Base-by-base conservation (phyloP, 345 rosid genomes). In the Cardiospermum halicacabum region DNA sequence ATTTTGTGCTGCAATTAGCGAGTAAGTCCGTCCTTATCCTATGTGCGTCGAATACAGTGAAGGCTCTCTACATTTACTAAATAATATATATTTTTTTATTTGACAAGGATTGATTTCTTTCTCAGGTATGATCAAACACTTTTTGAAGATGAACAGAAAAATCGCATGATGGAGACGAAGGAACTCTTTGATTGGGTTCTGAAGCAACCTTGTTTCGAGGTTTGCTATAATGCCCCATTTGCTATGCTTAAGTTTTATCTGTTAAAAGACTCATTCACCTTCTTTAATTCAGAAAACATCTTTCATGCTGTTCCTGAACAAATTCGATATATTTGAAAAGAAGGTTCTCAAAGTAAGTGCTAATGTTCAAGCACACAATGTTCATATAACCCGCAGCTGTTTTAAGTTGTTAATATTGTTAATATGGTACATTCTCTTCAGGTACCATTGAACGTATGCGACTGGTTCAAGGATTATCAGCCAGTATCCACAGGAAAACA, bases 131-230 rank as follows among this genome's bases (percentile, higher is more conserved):
- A 94, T 75, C 96, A 91, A 70, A 87, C 87, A 13, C 91, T 94
- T 49, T 94, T 94, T 11, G 97, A 94, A 75, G 96, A 91, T 53
- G 97, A 91, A 69, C 80, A 82, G 61, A 89, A 83, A 82, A 94
- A 89, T 73, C 82, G 97, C 50, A 85, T 94, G 99, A 79, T 84
- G 82, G 99, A 89, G 78, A 85, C 99, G 0, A 94, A 82, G 75
- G 96, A 94, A 64, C 86, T 94, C 11, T 91, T 91, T 48, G 91
- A 94, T 61, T 94, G 99, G 99, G 96, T 94, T 71, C 75, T 94
- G 69, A 94, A 89, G 84, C 97, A 94, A 69, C 96, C 96, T 18
- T 94, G 99, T 82, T 94, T 94, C 47, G 96, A 91, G 99, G 99
- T 94, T 67, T 27, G 24, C 62, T 19, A 45, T 43, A 15, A 19